Conservation (phyloP, 2,329 filamentous ascomycete genomes). For the Colletotrichum endophyticum region DNA sequence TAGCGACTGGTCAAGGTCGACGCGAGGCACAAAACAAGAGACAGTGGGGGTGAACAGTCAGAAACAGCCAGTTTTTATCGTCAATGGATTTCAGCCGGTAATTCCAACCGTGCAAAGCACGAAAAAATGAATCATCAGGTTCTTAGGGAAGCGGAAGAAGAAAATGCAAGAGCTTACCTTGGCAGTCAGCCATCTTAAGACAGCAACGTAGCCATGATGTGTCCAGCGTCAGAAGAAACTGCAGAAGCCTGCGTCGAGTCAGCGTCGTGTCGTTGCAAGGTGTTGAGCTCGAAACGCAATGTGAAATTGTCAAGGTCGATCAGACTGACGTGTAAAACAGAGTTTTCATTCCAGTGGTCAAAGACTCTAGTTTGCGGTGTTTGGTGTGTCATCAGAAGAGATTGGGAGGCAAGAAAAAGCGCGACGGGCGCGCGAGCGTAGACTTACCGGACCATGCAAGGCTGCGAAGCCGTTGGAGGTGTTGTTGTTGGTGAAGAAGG, state of each 20-base stretch:
- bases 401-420: constrained; percentile 14
- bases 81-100: constrained; percentile 89
- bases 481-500: constrained; percentile 13
- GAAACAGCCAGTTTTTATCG: constrained; percentile 87
- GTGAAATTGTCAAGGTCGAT: constrained; percentile 44
- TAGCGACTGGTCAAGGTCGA: constrained; percentile 29
- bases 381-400: constrained; percentile 77
- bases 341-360: constrained; percentile 89
- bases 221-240: constrained; percentile 1
- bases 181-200: not conserved
- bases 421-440: not conserved
- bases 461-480: not conserved
- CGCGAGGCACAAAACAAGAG: not conserved
- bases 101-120: constrained; percentile 83
- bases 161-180: not conserved
- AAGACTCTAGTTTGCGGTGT: constrained; percentile 98
- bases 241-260: not conserved
- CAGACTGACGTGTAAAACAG: constrained; percentile 92
- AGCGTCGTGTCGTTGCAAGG: not conserved
- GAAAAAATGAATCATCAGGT: constrained; percentile 68
- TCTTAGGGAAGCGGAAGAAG: constrained; percentile 8
- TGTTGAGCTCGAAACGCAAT: not conserved
- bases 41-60: constrained; percentile 57
- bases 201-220: not conserved
- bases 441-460: constrained; percentile 28